Evolutionary conservation across 2,329 filamentous ascomycete species (phyloP).

Genomic region (Blumeriella jaapii): DNA sequence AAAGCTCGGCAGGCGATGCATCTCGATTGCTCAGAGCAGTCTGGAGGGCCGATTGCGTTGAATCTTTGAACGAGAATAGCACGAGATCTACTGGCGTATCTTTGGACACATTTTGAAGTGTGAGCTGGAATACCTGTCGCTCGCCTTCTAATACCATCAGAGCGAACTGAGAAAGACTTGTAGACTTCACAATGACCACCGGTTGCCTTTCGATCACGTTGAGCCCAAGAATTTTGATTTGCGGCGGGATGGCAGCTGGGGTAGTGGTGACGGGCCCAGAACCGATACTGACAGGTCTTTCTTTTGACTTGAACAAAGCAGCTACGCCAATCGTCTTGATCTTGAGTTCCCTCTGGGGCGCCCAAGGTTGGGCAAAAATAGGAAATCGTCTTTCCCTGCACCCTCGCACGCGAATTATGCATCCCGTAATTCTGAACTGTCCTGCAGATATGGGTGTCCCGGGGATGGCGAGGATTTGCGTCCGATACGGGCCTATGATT

Average conservation of each 20-base stretch:
- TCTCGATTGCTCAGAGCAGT: constrained; percentile 65
- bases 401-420: constrained; percentile 65
- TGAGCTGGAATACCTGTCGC: constrained; percentile 63
- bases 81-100: constrained; percentile 70
- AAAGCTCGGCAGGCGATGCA: constrained; percentile 64
- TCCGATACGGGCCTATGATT: constrained; percentile 67
- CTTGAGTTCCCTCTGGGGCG: constrained; percentile 55
- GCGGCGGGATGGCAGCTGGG: constrained; percentile 33
- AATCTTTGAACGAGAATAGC: constrained; percentile 82
- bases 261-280: constrained; percentile 28
- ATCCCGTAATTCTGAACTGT: constrained; percentile 62
- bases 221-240: constrained; percentile 44
- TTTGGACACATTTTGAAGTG: constrained; percentile 63
- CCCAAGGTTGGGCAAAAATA: constrained; percentile 71
- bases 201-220: constrained; percentile 75
- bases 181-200: constrained; percentile 60
- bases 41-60: constrained; percentile 67
- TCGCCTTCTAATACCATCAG: constrained; percentile 93
- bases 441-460: constrained; percentile 60
- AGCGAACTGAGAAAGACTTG: constrained; percentile 70
- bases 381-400: constrained; percentile 77
- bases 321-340: constrained; percentile 63
- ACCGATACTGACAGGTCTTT: constrained; percentile 24
- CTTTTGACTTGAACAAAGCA: constrained; percentile 28
- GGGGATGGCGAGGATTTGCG: constrained; percentile 63